Percentiles rank a stretch among this genome's conserved stretches.
Conservation (phyloP, 306 rosid genomes). For the Gleditsia sinensis region DNA sequence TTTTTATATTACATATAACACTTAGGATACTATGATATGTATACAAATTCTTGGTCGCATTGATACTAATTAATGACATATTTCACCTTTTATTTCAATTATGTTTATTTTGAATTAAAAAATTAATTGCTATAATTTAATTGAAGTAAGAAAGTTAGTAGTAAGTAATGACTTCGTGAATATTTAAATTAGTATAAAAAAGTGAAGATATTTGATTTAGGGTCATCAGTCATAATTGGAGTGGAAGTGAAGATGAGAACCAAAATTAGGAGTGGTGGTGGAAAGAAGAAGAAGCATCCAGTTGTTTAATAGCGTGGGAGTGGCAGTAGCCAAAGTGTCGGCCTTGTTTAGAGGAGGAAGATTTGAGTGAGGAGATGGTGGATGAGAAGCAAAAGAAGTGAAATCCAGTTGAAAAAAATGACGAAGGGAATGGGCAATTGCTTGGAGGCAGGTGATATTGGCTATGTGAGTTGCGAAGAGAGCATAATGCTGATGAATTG, state of each 20-base stretch:
- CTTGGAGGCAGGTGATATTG: conserved; percentile 66
- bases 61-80: too few species aligned
- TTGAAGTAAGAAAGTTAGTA: too few species aligned
- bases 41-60: too few species aligned
- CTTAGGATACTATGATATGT: too few species aligned
- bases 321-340: not conserved
- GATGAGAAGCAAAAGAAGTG: conserved; percentile 29
- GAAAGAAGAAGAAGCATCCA: conserved; percentile 34
- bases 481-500: conserved; percentile 65
- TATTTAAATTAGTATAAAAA: too few species aligned
- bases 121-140: too few species aligned
- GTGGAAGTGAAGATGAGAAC: conserved; percentile 71
- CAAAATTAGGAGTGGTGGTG: conserved; percentile 46
- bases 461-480: conserved; percentile 74
- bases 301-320: too few species aligned
- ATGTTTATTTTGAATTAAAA: too few species aligned
- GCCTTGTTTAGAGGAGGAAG: not conserved
- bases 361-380: conserved; percentile 34
- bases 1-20: too few species aligned
- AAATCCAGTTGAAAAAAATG: conserved; percentile 48
- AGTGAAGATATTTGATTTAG: conserved; percentile 17
- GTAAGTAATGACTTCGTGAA: too few species aligned
- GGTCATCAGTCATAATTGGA: conserved; percentile 51
- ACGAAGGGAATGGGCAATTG: conserved; percentile 63
- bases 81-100: too few species aligned